Conservation (phyloP, 176 grass and related monocot genomes). For the Carex kokanica region DNA sequence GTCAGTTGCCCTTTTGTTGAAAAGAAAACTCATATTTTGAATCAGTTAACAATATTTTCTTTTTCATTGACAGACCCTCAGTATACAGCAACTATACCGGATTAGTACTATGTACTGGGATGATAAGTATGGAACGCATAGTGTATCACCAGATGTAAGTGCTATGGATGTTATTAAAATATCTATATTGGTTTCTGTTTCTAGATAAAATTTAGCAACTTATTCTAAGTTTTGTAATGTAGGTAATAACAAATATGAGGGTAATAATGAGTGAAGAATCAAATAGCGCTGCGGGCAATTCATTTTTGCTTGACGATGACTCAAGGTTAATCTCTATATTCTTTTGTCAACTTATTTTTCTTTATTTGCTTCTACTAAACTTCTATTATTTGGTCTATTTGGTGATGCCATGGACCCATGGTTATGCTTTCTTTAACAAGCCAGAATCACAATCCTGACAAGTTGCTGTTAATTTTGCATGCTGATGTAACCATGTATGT, state of each 20-base stretch:
- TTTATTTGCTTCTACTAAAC: neutral
- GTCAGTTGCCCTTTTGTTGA: conserved; percentile 23
- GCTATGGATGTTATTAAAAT: neutral
- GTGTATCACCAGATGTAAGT: conserved; percentile 86
- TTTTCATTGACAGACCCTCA: conserved; percentile 62
- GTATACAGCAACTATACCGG: conserved; percentile 97
- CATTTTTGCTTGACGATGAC: conserved; percentile 94
- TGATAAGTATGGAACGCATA: conserved; percentile 97
- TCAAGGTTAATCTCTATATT: conserved; percentile 61
- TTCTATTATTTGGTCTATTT: conserved; percentile 10
- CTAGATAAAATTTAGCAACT: neutral
- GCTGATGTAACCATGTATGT: conserved; percentile 14
- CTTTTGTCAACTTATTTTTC: neutral
- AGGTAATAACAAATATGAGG: conserved; percentile 99
- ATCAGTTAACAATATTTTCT: conserved; percentile 23
- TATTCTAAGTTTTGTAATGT: conserved; percentile 15
- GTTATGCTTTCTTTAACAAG: neutral
- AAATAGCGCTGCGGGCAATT: conserved; percentile 94
- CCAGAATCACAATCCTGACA: neutral
- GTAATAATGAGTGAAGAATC: conserved; percentile 97
- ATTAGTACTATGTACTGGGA: conserved; percentile 99
- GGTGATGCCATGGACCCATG: neutral
- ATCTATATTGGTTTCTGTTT: conserved; percentile 4
- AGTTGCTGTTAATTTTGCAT: conserved; percentile 1
- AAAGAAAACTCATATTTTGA: conserved; percentile 23